phyloP scores from a whole-genome alignment of 139 green algal genomes.

The Chlamydomonas asymmetrica region DNA sequence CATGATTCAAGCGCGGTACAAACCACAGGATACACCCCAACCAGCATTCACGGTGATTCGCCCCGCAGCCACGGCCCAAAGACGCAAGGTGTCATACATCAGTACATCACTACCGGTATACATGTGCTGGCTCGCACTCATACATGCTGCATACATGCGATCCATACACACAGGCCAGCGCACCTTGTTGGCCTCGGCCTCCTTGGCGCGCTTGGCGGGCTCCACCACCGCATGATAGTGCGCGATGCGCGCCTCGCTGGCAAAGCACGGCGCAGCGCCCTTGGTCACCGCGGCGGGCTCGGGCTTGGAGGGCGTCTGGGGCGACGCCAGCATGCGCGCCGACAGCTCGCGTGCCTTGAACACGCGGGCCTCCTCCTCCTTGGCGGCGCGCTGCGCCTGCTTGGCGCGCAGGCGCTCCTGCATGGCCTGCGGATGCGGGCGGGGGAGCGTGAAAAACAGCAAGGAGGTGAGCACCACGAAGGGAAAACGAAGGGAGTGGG shows the following conservation, averaged over 20 bases:
- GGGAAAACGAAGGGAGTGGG: too few species aligned
- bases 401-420: constrained; percentile 21
- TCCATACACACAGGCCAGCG: constrained; percentile 20
- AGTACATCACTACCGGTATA: too few species aligned
- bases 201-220: constrained; percentile 19
- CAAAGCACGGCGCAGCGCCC: constrained; percentile 5
- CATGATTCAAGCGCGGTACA: too few species aligned
- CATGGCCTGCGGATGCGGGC: too few species aligned
- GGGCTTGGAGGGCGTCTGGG: constrained; percentile 21
- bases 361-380: constrained; percentile 18
- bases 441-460: too few species aligned
- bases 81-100: too few species aligned
- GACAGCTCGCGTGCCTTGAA: constrained; percentile 31
- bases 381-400: constrained; percentile 3
- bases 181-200: constrained; percentile 14
- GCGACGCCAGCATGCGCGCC: constrained; percentile 5
- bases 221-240: constrained; percentile 34
- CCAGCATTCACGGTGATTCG: too few species aligned
- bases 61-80: too few species aligned
- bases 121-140: too few species aligned
- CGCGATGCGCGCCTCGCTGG: constrained; percentile 25
- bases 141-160: too few species aligned
- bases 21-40: too few species aligned
- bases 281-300: constrained; percentile 11
- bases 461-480: too few species aligned